phyloP scores from a whole-genome alignment of 2,329 filamentous ascomycete genomes.

The Talaromyces rugulosus region DNA sequence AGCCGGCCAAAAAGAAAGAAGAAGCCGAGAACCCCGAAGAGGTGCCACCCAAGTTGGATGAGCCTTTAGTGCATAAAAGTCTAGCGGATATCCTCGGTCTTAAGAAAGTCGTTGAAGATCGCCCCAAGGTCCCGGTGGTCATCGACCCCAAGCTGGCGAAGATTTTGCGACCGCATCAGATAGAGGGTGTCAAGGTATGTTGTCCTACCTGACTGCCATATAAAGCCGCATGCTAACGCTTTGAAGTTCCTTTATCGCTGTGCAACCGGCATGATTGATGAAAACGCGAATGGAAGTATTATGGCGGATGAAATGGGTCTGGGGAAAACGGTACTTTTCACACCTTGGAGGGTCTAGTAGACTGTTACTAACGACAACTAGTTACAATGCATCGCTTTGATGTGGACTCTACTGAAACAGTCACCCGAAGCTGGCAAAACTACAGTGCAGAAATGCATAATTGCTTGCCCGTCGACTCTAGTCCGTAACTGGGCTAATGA shows the following conservation, averaged over 20 bases:
- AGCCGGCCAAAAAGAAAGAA: slow-evolving; percentile 54
- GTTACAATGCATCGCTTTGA: slow-evolving; percentile 88
- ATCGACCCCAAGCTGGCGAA: slow-evolving; percentile 89
- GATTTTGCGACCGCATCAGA: slow-evolving; percentile 90
- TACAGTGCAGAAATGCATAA: slow-evolving; percentile 93
- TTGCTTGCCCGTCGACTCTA: slow-evolving; percentile 92
- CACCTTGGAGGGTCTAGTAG: not conserved
- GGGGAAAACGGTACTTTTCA: slow-evolving; percentile 67
- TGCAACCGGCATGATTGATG: slow-evolving; percentile 91
- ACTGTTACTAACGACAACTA: slow-evolving; percentile 16
- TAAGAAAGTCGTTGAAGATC: slow-evolving; percentile 80
- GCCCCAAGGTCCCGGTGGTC: slow-evolving; percentile 90
- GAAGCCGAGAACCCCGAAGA: slow-evolving; percentile 41
- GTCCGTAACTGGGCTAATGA: slow-evolving; percentile 99
- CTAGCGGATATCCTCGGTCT: slow-evolving; percentile 91
- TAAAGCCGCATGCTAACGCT: slow-evolving; percentile 6
- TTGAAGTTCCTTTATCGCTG: slow-evolving; percentile 80
- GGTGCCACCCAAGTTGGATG: slow-evolving; percentile 60
- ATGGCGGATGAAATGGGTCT: slow-evolving; percentile 99
- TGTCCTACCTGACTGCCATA: not conserved
- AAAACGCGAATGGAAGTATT: slow-evolving; percentile 92
- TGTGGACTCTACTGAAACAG: slow-evolving; percentile 96
- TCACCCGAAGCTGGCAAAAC: slow-evolving; percentile 90
- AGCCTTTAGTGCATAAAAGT: slow-evolving; percentile 86
- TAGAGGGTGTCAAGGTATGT: slow-evolving; percentile 79